phyloP scores from a whole-genome alignment of 352 stramenopile species.

The Phytophthora megakarya region DNA sequence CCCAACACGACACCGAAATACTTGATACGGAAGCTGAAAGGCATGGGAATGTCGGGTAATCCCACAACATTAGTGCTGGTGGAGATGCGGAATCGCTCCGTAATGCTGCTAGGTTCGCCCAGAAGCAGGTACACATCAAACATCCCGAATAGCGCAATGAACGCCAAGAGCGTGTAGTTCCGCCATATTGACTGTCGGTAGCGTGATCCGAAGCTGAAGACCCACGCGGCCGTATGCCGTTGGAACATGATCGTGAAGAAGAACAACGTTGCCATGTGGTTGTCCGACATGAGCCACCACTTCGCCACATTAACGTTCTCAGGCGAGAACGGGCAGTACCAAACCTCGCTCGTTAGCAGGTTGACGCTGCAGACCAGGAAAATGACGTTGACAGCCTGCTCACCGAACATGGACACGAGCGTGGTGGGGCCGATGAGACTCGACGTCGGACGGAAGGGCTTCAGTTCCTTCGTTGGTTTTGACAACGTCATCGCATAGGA shows the following conservation, averaged over 20 bases:
- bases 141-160: conserved; percentile 31
- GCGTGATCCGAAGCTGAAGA: conserved; percentile 49
- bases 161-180: conserved; percentile 45
- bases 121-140: conserved; percentile 51
- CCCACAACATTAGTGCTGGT: conserved; percentile 58
- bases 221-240: conserved; percentile 35
- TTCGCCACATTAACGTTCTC: conserved; percentile 48
- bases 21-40: conserved; percentile 44
- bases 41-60: conserved; percentile 50
- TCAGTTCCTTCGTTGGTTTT: conserved; percentile 46
- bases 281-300: conserved; percentile 56
- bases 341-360: conserved; percentile 37
- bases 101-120: conserved; percentile 43
- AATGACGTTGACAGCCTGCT: conserved; percentile 59
- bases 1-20: conserved; percentile 34
- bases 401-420: conserved; percentile 45
- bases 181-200: conserved; percentile 52
- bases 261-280: conserved; percentile 40
- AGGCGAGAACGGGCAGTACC: conserved; percentile 51
- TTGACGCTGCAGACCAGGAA: conserved; percentile 42
- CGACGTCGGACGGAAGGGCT: conserved; percentile 38
- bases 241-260: conserved; percentile 43
- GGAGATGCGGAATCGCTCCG: conserved; percentile 54
- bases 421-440: conserved; percentile 65
- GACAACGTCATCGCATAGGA: conserved; percentile 78